A percentile compares a stretch with the other conserved stretches of the same genome.
Conservation (phyloP, 208 protist species). For the Leishmania tarentolae region DNA sequence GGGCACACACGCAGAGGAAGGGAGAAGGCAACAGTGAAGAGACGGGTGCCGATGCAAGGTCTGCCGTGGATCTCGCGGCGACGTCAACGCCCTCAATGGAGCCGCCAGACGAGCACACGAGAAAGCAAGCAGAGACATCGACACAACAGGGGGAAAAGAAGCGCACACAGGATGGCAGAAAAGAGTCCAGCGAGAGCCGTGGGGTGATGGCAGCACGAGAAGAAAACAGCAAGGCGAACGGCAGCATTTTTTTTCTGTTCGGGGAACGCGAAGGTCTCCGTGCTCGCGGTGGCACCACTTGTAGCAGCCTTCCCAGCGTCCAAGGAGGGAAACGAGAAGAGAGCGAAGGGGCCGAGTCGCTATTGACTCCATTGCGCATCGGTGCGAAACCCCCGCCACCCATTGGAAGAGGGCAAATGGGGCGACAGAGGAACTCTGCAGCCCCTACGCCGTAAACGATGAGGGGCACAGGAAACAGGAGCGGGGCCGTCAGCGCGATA, state of each 20-base stretch:
- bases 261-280: background rate
- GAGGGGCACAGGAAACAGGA: background rate
- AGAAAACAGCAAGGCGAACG: background rate
- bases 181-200: background rate
- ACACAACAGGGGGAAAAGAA: background rate
- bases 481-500: too few relatives aligned
- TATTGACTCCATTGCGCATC: background rate
- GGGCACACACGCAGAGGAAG: too few relatives aligned
- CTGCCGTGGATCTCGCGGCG: too few relatives aligned
- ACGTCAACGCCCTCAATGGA: background rate
- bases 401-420: too few relatives aligned
- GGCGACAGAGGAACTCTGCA: too few relatives aligned
- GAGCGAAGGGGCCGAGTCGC: background rate
- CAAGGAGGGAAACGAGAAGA: background rate
- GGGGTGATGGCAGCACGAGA: background rate
- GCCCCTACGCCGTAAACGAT: too few relatives aligned
- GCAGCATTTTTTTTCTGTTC: background rate
- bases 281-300: background rate
- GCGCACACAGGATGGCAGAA: background rate
- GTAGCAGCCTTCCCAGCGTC: background rate
- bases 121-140: too few relatives aligned
- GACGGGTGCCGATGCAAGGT: background rate
- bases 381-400: too few relatives aligned
- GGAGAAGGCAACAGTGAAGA: background rate
- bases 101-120: background rate